phyloP scores from a whole-genome alignment of 805 yeast genomes.

The Danielia reshetovae region DNA sequence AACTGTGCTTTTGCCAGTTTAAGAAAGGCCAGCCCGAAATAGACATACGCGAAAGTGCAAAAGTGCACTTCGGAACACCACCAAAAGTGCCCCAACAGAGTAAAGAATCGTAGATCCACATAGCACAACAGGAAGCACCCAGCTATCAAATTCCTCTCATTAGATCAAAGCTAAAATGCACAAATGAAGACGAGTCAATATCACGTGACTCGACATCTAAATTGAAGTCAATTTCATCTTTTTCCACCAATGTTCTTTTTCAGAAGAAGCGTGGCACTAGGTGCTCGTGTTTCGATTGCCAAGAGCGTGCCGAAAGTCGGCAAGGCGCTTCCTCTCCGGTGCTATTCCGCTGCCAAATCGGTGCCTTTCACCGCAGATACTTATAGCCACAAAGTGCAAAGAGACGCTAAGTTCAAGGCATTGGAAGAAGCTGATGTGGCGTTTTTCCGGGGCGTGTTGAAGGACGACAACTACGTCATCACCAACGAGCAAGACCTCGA shows the following conservation, averaged over 20 bases:
- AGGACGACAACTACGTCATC: conserved; percentile 44
- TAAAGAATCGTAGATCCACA: too few relatives aligned
- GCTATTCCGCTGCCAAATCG: conserved; percentile 23
- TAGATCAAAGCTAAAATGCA: background rate
- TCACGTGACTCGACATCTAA: too few relatives aligned
- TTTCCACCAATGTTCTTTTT: too few relatives aligned
- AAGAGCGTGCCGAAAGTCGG: background rate
- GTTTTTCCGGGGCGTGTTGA: conserved; percentile 57
- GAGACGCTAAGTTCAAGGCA: conserved; percentile 48
- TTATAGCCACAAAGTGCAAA: conserved; percentile 53
- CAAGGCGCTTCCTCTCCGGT: conserved; percentile 4
- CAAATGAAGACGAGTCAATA: too few relatives aligned
- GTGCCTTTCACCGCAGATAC: conserved; percentile 66
- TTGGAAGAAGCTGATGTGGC: conserved; percentile 55
- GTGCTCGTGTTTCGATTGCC: background rate
- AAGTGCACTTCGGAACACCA: too few relatives aligned
- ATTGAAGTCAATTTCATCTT: too few relatives aligned
- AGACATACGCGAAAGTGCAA: background rate
- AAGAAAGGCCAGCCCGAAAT: background rate
- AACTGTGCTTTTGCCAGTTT: conserved; percentile 53
- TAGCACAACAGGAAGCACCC: too few relatives aligned
- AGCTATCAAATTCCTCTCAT: background rate
- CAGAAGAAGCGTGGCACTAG: background rate
- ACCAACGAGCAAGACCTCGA: conserved; percentile 62
- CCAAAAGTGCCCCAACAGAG: too few relatives aligned